Base-by-base conservation (phyloP, 139 green algal genomes). In the Volvox reticuliferus region DNA sequence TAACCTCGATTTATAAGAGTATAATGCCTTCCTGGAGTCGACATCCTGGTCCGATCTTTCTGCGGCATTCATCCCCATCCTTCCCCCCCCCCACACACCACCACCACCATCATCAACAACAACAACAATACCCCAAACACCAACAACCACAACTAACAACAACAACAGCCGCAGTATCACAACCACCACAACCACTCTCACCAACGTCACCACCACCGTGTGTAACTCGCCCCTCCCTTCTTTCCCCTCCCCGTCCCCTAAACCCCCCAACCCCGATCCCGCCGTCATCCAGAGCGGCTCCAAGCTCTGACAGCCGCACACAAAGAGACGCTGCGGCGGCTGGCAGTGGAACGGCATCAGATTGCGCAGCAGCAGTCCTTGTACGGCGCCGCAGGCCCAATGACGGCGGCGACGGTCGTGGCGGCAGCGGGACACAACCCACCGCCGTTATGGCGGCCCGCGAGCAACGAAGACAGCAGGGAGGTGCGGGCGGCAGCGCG, bases 311-410 rank as follows among this genome's bases (percentile, higher is more conserved):
- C 83, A 0, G 80, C 35, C 0, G 37, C 62, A 14, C 89, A 92
- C 82, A 82, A 89, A 22, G 81, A 89, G 32, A 13, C 33, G 12
- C 55, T 89, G 35, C 89, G 82, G 22, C 82, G 69, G 12, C 73
- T 92, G 22, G 63, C 73, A 24, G 36, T 26, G 28, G 73, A 88
- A 33, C 69, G 82, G 55, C 82, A 89, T 61, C 73, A 81, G 75
- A 89, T 92, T 61, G 68, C 88, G 75, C 80, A 85, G 28, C 81
- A 88, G 89, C 89, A 92, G 62, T 79, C 65, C 28, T 33, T 73
- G 26, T 62, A 88, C 83, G 67, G 33, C 32, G 68, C 50, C 28
- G 1, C 26, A 9, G 35, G 36, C 16, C 36, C 37, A 0, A n/a
- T 77, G 14, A 30, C 76, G 28, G 85, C 75, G 32, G 86, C 50